Evolutionary conservation across 2,329 filamentous ascomycete genomes (phyloP).

Genomic region (Septoria petroselini): DNA sequence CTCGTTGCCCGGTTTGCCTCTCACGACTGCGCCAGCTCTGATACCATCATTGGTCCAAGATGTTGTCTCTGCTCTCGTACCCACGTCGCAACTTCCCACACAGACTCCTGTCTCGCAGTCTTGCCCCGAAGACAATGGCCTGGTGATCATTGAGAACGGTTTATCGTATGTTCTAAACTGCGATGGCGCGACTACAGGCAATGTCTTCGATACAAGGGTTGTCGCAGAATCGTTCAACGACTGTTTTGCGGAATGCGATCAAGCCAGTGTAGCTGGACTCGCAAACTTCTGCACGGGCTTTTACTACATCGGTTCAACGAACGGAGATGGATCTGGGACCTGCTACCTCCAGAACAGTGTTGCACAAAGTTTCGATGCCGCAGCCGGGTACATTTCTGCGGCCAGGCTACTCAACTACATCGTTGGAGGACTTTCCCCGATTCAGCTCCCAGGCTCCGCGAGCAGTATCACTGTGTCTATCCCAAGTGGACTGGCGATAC

Average conservation of each 20-base stretch:
- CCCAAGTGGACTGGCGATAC: constrained; percentile 7
- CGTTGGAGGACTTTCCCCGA: constrained; percentile 12
- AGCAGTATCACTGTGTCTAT: constrained; percentile 11
- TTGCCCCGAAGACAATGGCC: constrained; percentile 24
- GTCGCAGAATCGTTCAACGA: constrained; percentile 26
- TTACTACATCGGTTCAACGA: constrained; percentile 21
- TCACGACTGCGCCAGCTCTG: constrained; percentile 1
- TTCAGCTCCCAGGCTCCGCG: not conserved
- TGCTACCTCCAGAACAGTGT: constrained; percentile 29
- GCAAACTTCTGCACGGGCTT: constrained; percentile 30
- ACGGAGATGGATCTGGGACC: constrained; percentile 24
- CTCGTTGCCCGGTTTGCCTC: not conserved
- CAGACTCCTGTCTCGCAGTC: constrained; percentile 22
- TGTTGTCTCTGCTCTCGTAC: constrained; percentile 18
- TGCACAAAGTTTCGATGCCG: constrained; percentile 16
- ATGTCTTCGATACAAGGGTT: constrained; percentile 13
- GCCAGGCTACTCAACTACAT: constrained; percentile 28
- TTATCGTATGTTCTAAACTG: constrained; percentile 26
- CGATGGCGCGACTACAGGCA: constrained; percentile 20
- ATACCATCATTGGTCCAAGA: constrained; percentile 6
- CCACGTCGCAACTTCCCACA: constrained; percentile 22
- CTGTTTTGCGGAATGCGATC: constrained; percentile 27
- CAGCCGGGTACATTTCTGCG: constrained; percentile 18
- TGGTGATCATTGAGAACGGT: constrained; percentile 25
- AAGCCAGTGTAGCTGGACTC: constrained; percentile 17